Percentiles rank a stretch among this genome's conserved stretches.
Evolutionary conservation across 345 rosid species (phyloP).

Genomic region (Brassica cretica): DNA sequence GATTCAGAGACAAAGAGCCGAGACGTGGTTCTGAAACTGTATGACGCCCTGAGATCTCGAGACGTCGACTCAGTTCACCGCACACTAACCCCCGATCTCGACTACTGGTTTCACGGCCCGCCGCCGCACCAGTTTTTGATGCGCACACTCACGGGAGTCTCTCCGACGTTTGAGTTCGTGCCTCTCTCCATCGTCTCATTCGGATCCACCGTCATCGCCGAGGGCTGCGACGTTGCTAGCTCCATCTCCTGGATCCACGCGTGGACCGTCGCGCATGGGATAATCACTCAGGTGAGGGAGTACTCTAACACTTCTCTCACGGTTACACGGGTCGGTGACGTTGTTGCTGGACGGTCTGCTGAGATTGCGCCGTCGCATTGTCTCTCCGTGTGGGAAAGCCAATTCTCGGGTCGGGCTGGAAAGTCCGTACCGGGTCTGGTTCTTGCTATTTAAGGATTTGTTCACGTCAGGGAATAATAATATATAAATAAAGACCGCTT

Average conservation of each 20-base stretch:
- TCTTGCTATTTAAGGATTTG: constrained; percentile 55
- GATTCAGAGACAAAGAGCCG: constrained; percentile 58
- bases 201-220: constrained; percentile 74
- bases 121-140: constrained; percentile 96
- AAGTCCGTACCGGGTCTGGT: constrained; percentile 94
- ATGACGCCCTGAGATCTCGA: constrained; percentile 74
- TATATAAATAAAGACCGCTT: constrained; percentile 32
- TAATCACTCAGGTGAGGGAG: constrained; percentile 89
- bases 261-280: constrained; percentile 92
- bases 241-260: constrained; percentile 94
- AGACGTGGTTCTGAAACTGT: constrained; percentile 80
- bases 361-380: constrained; percentile 58
- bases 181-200: constrained; percentile 53
- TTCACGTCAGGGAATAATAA: constrained; percentile 20
- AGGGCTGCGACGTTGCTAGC: constrained; percentile 67
- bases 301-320: constrained; percentile 92
- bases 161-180: constrained; percentile 46
- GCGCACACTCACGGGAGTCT: constrained; percentile 85
- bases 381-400: constrained; percentile 84
- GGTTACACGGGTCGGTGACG: constrained; percentile 68
- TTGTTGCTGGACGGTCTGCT: constrained; percentile 30
- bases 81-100: constrained; percentile 83
- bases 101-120: constrained; percentile 99
- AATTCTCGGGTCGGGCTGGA: constrained; percentile 63
- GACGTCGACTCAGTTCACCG: constrained; percentile 78